Base-by-base conservation (phyloP, 805 yeast species). In the Tetrapisispora pingtungensis region DNA sequence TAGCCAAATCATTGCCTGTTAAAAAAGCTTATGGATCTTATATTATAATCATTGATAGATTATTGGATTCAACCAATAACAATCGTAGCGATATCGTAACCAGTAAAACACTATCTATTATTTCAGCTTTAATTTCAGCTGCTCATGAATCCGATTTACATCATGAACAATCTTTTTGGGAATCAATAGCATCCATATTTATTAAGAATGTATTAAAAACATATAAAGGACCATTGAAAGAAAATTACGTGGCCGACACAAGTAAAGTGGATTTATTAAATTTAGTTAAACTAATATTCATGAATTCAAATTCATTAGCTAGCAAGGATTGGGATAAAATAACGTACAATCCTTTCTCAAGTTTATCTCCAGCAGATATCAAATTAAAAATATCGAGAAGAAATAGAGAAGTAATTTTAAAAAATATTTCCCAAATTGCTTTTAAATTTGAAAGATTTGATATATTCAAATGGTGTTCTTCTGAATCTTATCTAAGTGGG, bases 401-500 rank as follows among this genome's bases (percentile, higher is more conserved):
- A 10, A 61, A 59, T 42, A 43, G 48, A 17, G 36, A 49, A 20
- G 47, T 53, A 3, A 59, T 61, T 3, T 33, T 61, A 10, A 50
- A 54, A 46, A 59, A 51, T 15, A 58, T 59, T 30, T 59, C 60
- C 14, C 31, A 43, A 27, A 47, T 43, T 26, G 57, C 64, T 1
- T 39, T 49, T 4, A 43, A 46, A 28, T 41, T 36, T 10, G 32
- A 46, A 7, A 48, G 59, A 17, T 44, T 41, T 17, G 60, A 58
- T 32, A 49, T 58, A 3, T 54, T 52, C 33, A 35, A 40, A 4
- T 61, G 65, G 65, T 54, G 58, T 19, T 53, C 61, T 33, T 38
- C 55, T 1, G 53, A 51, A 34, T 38, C 59, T 36, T 51, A 52
- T 33, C 36, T 46, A 13, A 32, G 43, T 13, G 65, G 65, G 18